Evolutionary conservation across 2,329 filamentous ascomycete species (phyloP).

Genomic region (Xylaria sp.): DNA sequence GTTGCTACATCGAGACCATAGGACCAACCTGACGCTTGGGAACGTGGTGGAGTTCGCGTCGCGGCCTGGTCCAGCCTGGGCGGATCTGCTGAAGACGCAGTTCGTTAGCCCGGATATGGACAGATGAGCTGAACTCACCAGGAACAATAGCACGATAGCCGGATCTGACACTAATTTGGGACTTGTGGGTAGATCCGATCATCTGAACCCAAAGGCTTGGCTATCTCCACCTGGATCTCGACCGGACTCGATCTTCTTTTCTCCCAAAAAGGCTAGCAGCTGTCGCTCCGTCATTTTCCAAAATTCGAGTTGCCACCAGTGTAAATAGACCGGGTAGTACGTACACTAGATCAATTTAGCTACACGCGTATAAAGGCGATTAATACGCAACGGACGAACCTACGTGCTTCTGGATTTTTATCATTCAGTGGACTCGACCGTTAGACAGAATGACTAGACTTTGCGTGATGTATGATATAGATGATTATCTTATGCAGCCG

Average conservation of each 20-base stretch:
- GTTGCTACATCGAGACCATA: background rate
- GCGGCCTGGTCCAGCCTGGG: background rate
- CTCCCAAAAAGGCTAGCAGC: background rate
- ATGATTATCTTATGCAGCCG: no score
- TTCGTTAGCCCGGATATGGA: background rate
- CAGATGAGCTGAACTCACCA: background rate
- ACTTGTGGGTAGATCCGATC: background rate
- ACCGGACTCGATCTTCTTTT: background rate
- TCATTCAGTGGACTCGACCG: no score
- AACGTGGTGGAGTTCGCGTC: background rate
- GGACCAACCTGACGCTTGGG: background rate
- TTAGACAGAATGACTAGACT: no score
- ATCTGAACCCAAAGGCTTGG: background rate
- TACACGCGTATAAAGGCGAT: no score
- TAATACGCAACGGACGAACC: no score
- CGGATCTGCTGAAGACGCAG: background rate
- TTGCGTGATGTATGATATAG: no score
- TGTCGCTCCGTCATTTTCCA: background rate
- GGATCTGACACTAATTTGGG: background rate
- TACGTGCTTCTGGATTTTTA: no score
- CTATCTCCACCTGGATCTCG: background rate
- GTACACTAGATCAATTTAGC: background rate
- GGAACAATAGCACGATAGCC: background rate
- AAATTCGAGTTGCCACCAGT: background rate
- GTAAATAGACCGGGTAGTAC: background rate